Base-by-base conservation (phyloP, 2,329 filamentous ascomycete species). In the Scytalidium sp. region DNA sequence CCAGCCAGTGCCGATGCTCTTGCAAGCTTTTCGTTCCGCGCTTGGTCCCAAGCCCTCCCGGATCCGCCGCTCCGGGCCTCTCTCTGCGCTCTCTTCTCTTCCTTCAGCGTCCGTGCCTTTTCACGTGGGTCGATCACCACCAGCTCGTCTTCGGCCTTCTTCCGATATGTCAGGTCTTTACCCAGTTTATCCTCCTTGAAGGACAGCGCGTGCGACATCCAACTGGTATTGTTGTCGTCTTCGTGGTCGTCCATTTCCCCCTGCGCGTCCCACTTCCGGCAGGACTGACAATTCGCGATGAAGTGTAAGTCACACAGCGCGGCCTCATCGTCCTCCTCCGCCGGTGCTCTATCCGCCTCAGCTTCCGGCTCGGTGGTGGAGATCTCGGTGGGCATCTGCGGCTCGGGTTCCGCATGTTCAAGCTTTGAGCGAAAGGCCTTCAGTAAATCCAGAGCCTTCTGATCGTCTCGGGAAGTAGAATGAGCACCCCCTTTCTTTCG, bases 251-350 rank as follows among this genome's bases (percentile, higher is more conserved):
- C 81, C 39, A 75, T 76, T 10, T 72, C 69, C 15, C 58, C 59
- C 29, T 70, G 64, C 5, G 66, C 65, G 62, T 95, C 88, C 90
- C 92, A 96, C 0, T 86, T 81, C 51, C 82, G 84, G 67, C 94
- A 97, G 41, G 90, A 96, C 65, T 96, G 90, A 67, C 94, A 99
- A 61, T 95, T 89, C 44, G 88, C 88, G 55, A 99, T 95, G 68
- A 97, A 99, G 67, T 99, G 94, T 29, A 99, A 72, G 66, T 97
- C 94, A 64, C 94, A 99, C 3, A 95, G 76, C 45, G 79, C 79
- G 2, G 83, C 85, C 65, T 95, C 90, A 36, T 87, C 83, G 2
- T 85, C 85, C 17, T 78, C 76, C 53, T 64, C 67, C 3, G 66
- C 61, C 25, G 63, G 64, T 3, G 55, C 50, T 27, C 44, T 67